These are phyloP conservation scores for Ogataea neopini DNA, from an alignment of 805 yeast genomes.

Conservation along the genomic window DNA sequence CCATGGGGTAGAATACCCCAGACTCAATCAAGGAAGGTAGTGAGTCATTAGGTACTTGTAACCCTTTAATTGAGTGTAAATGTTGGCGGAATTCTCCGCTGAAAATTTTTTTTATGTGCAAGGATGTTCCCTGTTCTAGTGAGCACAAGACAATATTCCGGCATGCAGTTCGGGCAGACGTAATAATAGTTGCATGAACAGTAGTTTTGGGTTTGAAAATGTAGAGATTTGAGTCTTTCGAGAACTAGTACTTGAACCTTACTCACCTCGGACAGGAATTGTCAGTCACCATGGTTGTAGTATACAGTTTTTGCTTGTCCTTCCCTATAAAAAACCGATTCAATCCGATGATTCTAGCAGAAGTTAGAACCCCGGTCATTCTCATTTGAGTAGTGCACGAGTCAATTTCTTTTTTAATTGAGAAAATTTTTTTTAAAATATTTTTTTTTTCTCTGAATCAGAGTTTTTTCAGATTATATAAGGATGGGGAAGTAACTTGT, in stretches of 20 bases:
- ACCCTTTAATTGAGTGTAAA: neutral
- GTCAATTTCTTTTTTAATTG: constrained; percentile 1
- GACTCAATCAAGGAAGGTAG: no score
- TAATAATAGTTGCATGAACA: constrained; percentile 12
- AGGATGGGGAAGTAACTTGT: constrained; percentile 1
- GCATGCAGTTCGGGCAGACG: constrained; percentile 9
- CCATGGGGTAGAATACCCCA: neutral
- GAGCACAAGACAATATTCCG: neutral
- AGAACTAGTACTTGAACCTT: no score
- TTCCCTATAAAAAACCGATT: no score
- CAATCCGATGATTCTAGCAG: neutral
- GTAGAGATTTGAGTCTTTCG: neutral
- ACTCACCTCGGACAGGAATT: no score
- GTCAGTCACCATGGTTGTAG: no score
- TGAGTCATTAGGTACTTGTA: no score
- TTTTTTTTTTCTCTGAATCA: neutral
- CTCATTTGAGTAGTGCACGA: constrained; percentile 1
- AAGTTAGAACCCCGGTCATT: neutral
- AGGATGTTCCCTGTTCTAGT: neutral
- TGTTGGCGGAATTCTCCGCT: neutral
- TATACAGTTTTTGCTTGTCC: no score
- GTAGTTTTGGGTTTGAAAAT: neutral
- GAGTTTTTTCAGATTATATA: constrained; percentile 2
- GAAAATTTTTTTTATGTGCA: constrained; percentile 3
- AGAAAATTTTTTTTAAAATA: constrained; percentile 1